Evolutionary conservation across 2,329 filamentous ascomycete genomes (phyloP).

Genomic region (Sporothrix mexicana): DNA sequence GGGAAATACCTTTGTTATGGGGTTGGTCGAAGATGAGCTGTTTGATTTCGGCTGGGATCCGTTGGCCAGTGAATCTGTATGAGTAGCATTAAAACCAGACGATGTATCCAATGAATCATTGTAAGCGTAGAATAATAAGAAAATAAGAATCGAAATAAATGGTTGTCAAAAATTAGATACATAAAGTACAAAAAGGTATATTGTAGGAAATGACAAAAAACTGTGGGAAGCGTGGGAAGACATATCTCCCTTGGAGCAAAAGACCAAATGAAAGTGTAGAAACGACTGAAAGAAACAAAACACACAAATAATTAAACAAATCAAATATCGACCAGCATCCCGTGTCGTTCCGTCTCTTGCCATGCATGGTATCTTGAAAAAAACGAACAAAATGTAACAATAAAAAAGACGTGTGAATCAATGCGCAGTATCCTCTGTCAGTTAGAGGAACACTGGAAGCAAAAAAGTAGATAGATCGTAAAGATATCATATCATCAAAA

Average conservation of each 20-base stretch:
- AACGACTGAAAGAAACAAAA: neutral
- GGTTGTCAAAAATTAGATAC: neutral
- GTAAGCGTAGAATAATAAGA: neutral
- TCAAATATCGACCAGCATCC: neutral
- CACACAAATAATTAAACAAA: neutral
- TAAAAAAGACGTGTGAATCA: neutral
- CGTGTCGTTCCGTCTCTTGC: constrained; percentile 19
- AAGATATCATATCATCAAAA: constrained; percentile 8
- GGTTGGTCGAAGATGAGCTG: constrained; percentile 66
- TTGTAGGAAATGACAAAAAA: neutral
- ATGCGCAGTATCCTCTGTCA: constrained; percentile 8
- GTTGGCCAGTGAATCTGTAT: neutral
- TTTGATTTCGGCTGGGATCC: constrained; percentile 30
- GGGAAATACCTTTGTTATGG: constrained; percentile 71
- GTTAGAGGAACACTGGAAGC: neutral
- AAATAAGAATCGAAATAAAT: neutral
- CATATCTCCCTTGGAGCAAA: too few relatives aligned
- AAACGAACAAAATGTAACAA: neutral
- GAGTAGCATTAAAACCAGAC: neutral
- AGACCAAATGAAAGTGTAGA: neutral
- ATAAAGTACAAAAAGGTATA: constrained; percentile 22
- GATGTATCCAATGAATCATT: neutral
- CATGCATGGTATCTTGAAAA: constrained; percentile 27
- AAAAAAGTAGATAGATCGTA: neutral
- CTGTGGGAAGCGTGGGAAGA: neutral